Conservation (phyloP, 495 filamentous ascomycete species). For the Extremus antarcticus region DNA sequence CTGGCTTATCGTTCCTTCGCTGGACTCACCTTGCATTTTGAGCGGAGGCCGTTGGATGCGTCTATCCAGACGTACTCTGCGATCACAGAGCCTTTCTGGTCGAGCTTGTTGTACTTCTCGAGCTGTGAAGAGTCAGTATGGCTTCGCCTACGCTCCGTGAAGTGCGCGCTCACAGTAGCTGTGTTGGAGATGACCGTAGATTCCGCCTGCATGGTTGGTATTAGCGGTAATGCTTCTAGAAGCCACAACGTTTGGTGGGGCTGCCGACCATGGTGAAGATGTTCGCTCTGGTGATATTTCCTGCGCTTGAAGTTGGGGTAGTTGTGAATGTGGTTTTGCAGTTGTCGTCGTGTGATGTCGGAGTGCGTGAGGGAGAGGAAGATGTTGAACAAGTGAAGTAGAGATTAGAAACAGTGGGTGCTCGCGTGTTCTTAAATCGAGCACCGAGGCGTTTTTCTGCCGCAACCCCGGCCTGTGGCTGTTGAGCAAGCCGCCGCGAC, state of each 20-base stretch:
- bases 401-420: neutral
- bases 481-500: neutral
- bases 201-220: conserved; percentile 27
- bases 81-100: conserved; percentile 73
- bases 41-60: conserved; percentile 60
- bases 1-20: too few relatives aligned
- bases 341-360: neutral
- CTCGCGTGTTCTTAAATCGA: neutral
- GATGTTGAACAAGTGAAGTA: too few relatives aligned
- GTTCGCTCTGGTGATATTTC: neutral
- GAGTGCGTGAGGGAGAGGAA: neutral
- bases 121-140: conserved; percentile 45
- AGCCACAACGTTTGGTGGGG: neutral
- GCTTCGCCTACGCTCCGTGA: neutral
- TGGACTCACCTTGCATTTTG: conserved; percentile 81
- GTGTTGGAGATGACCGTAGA: conserved; percentile 32
- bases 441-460: neutral
- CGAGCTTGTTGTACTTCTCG: conserved; percentile 80
- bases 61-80: conserved; percentile 99
- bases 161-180: conserved; percentile 26
- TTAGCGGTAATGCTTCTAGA: too few relatives aligned
- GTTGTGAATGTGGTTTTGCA: neutral
- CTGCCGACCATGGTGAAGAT: neutral
- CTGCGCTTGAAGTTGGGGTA: neutral
- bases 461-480: neutral